Conservation (phyloP, 75 land plant species). For the Pinus tabuliformis region DNA sequence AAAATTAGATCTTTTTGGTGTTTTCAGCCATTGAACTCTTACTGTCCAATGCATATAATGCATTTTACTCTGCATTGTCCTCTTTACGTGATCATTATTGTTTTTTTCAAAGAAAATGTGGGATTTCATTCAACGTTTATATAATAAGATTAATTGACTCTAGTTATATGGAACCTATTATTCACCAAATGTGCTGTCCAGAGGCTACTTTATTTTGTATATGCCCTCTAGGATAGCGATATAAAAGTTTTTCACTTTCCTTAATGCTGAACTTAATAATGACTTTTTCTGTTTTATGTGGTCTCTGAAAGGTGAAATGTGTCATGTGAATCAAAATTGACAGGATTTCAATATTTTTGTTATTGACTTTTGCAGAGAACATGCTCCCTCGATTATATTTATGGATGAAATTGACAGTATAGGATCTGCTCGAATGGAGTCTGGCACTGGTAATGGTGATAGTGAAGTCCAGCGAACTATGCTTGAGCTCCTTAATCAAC, state of each 20-base stretch:
- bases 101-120: too few relatives aligned
- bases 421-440: conserved; percentile 97
- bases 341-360: background rate
- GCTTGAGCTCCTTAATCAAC: conserved; percentile 96
- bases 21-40: too few relatives aligned
- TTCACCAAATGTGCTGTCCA: too few relatives aligned
- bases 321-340: background rate
- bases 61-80: too few relatives aligned
- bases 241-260: background rate
- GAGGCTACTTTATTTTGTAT: too few relatives aligned
- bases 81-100: too few relatives aligned
- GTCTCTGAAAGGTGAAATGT: background rate
- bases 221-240: too few relatives aligned
- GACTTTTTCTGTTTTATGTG: background rate
- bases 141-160: too few relatives aligned
- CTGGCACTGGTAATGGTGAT: conserved; percentile 95
- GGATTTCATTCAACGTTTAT: too few relatives aligned
- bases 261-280: background rate
- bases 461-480: conserved; percentile 99
- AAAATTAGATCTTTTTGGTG: too few relatives aligned
- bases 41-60: too few relatives aligned
- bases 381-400: conserved; percentile 97
- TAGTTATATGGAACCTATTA: too few relatives aligned
- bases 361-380: conserved; percentile 57
- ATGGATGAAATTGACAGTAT: conserved; percentile 99